Evolutionary conservation across 805 yeast species (phyloP).

Genomic region (Candida ficus): DNA sequence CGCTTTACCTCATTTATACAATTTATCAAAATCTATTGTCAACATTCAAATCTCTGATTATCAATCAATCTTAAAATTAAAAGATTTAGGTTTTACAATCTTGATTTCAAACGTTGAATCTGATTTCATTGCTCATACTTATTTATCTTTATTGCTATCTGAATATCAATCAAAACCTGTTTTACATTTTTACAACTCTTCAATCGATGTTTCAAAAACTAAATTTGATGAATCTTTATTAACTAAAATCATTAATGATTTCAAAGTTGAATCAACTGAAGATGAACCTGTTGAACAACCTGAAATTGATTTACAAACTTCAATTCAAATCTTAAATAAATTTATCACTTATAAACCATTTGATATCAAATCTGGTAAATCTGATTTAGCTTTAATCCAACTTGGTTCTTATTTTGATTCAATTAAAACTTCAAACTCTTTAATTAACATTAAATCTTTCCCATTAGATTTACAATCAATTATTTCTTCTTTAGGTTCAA

Average conservation of each 20-base stretch:
- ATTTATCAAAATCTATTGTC: constrained; percentile 46
- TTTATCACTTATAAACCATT: constrained; percentile 3
- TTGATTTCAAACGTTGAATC: constrained; percentile 59
- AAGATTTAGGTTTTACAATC: constrained; percentile 61
- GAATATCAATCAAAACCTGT: constrained; percentile 47
- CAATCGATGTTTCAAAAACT: background rate
- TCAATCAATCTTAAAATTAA: constrained; percentile 62
- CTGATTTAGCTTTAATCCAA: constrained; percentile 23
- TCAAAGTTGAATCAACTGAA: constrained; percentile 3
- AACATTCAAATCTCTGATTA: constrained; percentile 65
- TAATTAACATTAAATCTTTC: constrained; percentile 69
- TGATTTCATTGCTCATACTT: constrained; percentile 50
- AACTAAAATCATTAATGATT: constrained; percentile 3
- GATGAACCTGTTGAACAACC: constrained; percentile 4
- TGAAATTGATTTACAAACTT: constrained; percentile 5
- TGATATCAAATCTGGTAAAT: constrained; percentile 4
- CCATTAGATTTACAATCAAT: constrained; percentile 42
- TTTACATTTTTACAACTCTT: constrained; percentile 59
- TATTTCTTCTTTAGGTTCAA: constrained; percentile 46
- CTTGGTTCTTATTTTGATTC: constrained; percentile 53
- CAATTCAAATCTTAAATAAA: constrained; percentile 6
- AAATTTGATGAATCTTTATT: constrained; percentile 3
- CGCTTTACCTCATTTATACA: constrained; percentile 52
- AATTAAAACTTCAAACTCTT: constrained; percentile 28
- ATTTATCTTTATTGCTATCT: constrained; percentile 56